These are phyloP conservation scores for Coemansia biformis DNA, from an alignment of 192 early-diverging fungal species.

Conservation along the genomic window DNA sequence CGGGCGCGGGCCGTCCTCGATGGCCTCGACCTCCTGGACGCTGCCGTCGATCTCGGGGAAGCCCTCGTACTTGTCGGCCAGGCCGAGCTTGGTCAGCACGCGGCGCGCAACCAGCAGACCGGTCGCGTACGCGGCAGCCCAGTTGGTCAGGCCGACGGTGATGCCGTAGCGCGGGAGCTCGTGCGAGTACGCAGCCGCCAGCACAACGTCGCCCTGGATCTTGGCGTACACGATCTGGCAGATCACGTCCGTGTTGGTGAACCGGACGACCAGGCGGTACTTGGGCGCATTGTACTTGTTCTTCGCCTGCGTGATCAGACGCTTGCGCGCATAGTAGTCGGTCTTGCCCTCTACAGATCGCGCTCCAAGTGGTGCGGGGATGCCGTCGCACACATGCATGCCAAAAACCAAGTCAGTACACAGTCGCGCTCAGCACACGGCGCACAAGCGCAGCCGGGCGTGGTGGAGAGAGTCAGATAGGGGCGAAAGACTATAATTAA, in stretches of 20 bases:
- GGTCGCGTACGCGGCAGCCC: constrained; percentile 97
- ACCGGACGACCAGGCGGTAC: constrained; percentile 98
- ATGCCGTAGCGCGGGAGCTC: constrained; percentile 95
- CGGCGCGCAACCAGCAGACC: constrained; percentile 96
- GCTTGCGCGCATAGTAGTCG: constrained; percentile 99
- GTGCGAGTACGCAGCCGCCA: constrained; percentile 92
- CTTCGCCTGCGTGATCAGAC: constrained; percentile 98
- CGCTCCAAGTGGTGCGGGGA: no score
- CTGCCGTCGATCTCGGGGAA: constrained; percentile 85
- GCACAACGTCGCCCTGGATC: constrained; percentile 94
- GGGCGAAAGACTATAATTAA: constrained; percentile 72
- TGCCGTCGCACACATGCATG: no score
- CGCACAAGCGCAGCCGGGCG: not conserved
- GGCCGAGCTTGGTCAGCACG: constrained; percentile 87
- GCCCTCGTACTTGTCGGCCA: constrained; percentile 97
- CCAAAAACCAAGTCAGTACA: no score
- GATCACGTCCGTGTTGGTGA: constrained; percentile 98
- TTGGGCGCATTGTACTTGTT: constrained; percentile 99
- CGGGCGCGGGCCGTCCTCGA: constrained; percentile 89
- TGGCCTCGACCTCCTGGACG: constrained; percentile 77
- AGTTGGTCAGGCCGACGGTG: constrained; percentile 99
- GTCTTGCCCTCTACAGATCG: constrained; percentile 93
- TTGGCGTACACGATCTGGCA: constrained; percentile 98
- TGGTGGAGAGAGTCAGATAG: constrained; percentile 62
- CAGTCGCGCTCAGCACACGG: no score